Conservation (phyloP, 2,329 filamentous ascomycete species). For the Gnomoniopsis smithogilvyi region DNA sequence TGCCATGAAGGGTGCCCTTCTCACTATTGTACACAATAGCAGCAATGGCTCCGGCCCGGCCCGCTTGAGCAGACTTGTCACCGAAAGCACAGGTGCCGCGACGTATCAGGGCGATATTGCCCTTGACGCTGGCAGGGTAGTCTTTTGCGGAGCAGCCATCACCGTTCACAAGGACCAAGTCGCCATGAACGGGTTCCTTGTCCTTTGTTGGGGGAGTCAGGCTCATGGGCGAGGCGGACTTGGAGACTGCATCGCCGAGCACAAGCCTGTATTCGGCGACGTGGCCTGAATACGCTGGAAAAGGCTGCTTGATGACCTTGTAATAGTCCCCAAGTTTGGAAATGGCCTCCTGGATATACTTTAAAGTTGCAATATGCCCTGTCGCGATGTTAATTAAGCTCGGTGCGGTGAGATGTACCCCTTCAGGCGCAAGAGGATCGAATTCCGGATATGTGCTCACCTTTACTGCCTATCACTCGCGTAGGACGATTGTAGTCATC, state of each 20-base stretch:
- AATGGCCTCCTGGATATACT: slow-evolving; percentile 58
- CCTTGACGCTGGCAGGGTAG: slow-evolving; percentile 56
- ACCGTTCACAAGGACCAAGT: slow-evolving; percentile 58
- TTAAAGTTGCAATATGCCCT: slow-evolving; percentile 63
- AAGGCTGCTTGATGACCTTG: slow-evolving; percentile 58
- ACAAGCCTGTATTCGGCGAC: slow-evolving; percentile 58
- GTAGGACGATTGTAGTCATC: slow-evolving; percentile 66
- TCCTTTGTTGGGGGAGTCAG: slow-evolving; percentile 64
- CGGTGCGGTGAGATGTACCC: too few relatives aligned
- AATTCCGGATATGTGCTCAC: slow-evolving; percentile 31
- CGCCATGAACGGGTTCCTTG: slow-evolving; percentile 55
- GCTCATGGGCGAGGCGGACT: slow-evolving; percentile 54
- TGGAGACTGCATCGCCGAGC: slow-evolving; percentile 48
- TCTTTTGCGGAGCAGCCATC: slow-evolving; percentile 63
- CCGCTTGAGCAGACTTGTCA: slow-evolving; percentile 65
- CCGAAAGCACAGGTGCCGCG: slow-evolving; percentile 72
- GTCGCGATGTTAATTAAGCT: neutral
- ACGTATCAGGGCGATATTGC: slow-evolving; percentile 67
- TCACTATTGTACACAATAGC: slow-evolving; percentile 75
- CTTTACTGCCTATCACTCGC: slow-evolving; percentile 65
- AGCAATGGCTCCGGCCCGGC: slow-evolving; percentile 65
- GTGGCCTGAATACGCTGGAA: slow-evolving; percentile 59
- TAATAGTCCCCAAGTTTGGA: slow-evolving; percentile 58
- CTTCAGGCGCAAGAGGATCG: neutral
- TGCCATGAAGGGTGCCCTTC: slow-evolving; percentile 60